Conservation (phyloP, 495 filamentous ascomycete species). For the Apodospora peruviana region DNA sequence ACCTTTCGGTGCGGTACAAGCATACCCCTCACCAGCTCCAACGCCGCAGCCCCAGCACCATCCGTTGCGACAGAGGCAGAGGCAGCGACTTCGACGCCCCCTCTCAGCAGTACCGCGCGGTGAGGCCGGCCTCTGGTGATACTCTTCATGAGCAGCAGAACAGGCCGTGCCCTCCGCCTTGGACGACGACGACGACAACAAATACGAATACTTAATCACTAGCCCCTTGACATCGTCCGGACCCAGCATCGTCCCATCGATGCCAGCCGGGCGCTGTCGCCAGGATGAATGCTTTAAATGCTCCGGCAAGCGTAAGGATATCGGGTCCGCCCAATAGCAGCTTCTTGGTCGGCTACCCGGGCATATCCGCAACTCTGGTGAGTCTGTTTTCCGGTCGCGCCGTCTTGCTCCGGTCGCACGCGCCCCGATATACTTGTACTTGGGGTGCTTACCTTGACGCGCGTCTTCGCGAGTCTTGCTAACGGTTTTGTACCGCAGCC, state of each 20-base stretch:
- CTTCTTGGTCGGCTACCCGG: slow-evolving; percentile 93
- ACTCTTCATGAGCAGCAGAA: slow-evolving; percentile 23
- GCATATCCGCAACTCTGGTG: slow-evolving; percentile 96
- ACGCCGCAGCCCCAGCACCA: neutral
- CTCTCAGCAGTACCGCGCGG: slow-evolving; percentile 11
- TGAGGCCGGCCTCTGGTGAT: slow-evolving; percentile 14
- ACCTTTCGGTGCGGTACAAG: neutral
- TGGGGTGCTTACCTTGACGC: slow-evolving; percentile 3
- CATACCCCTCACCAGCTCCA: neutral
- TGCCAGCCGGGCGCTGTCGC: slow-evolving; percentile 15
- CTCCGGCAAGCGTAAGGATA: slow-evolving; percentile 86
- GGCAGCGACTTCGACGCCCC: neutral
- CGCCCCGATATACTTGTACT: neutral
- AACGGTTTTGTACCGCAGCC: slow-evolving; percentile 52
- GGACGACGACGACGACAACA: slow-evolving; percentile 12
- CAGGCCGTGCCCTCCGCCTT: slow-evolving; percentile 12
- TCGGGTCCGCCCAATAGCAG: slow-evolving; percentile 95
- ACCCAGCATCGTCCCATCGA: slow-evolving; percentile 4
- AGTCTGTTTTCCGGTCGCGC: slow-evolving; percentile 22
- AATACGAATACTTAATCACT: neutral
- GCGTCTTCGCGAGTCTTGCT: slow-evolving; percentile 8
- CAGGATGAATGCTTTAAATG: slow-evolving; percentile 25
- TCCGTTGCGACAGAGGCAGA: neutral
- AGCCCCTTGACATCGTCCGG: neutral
- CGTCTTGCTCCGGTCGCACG: slow-evolving; percentile 1